Percentiles rank a stretch among this genome's conserved stretches.
phyloP scores from a whole-genome alignment of 257 asterid genomes.

The Nyctanthes arbortristis region DNA sequence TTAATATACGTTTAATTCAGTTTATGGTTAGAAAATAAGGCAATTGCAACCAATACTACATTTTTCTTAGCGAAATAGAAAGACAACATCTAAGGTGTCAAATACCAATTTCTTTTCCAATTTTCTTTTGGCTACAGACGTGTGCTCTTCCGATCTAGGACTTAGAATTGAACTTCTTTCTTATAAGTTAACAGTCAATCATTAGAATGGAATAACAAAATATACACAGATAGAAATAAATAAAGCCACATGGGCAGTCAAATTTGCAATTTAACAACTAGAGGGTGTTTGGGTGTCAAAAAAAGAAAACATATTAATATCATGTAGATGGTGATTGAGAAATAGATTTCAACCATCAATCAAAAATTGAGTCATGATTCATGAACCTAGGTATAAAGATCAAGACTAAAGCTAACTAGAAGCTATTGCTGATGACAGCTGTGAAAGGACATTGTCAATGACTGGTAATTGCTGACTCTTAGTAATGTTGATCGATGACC shows the following conservation, averaged over 20 bases:
- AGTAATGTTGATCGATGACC: too few relatives aligned
- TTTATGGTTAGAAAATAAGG: not conserved
- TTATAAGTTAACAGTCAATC: not conserved
- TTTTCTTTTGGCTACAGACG: not conserved
- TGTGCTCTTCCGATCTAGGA: not conserved
- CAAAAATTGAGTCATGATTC: too few relatives aligned
- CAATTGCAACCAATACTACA: not conserved
- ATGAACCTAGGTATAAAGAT: too few relatives aligned
- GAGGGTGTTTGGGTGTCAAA: too few relatives aligned
- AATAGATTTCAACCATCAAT: too few relatives aligned
- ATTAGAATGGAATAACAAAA: not conserved
- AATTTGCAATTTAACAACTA: not conserved
- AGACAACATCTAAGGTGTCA: not conserved
- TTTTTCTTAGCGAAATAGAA: not conserved
- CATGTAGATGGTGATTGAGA: too few relatives aligned
- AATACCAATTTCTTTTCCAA: not conserved
- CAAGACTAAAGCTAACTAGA: too few relatives aligned
- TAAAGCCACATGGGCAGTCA: not conserved
- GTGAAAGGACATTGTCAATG: too few relatives aligned
- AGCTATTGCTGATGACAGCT: too few relatives aligned
- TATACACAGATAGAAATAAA: not conserved
- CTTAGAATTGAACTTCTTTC: not conserved
- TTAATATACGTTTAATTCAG: not conserved
- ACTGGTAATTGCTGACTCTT: too few relatives aligned
- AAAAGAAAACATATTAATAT: too few relatives aligned